Base-by-base conservation (phyloP, 2,329 filamentous ascomycete genomes). In the Gyromitra esculenta region DNA sequence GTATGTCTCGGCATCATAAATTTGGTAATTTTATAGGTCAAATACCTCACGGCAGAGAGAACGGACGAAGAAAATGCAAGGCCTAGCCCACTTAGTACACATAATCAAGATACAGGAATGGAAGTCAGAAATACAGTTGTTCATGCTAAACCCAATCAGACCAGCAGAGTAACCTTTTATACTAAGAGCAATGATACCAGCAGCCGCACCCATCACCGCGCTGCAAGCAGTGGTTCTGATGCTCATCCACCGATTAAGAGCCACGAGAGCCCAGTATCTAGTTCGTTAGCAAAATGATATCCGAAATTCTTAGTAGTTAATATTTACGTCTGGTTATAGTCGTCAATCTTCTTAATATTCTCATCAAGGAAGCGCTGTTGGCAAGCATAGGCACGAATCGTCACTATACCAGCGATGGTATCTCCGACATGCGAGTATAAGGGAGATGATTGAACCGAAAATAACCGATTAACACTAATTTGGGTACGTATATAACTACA, bases 381-480 rank as follows among this genome's bases (percentile, higher is more conserved):
- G 0, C 91, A 93, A 62, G 88, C 89, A 82, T 96, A 95, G 0
- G 94, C 93, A 62, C 93, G 89, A 31, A 97, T 93, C 0, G 94
- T 97, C 0, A 92, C 93, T 6, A 97, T 85, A 0, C 94, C 94
- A 76, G 96, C 92, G 1, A 96, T 86, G 52, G 97, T 87, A 35
- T 94, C 92, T 35, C 93, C 94, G 78, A 97, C 97, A 82, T 97
- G 97, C 45, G 94, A 94, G 85, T 97, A 93, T 18, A 97, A 86
- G 0, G 94, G 94, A 8, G 73, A 76, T 64, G 72, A 62, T 64
- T 73, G 72, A 45, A 78, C 57, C 41, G 76, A 78, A 37, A 69
- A 62, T 18, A 78, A 52, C 37, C 73, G 63, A 15, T 78, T 78
- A 18, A 78, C 73, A 25, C 73, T 75, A 31, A 77, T 70, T 59